Percentiles rank a stretch among this genome's conserved stretches.
phyloP scores from a whole-genome alignment of 345 rosid species.

The Eutrema japonicum region DNA sequence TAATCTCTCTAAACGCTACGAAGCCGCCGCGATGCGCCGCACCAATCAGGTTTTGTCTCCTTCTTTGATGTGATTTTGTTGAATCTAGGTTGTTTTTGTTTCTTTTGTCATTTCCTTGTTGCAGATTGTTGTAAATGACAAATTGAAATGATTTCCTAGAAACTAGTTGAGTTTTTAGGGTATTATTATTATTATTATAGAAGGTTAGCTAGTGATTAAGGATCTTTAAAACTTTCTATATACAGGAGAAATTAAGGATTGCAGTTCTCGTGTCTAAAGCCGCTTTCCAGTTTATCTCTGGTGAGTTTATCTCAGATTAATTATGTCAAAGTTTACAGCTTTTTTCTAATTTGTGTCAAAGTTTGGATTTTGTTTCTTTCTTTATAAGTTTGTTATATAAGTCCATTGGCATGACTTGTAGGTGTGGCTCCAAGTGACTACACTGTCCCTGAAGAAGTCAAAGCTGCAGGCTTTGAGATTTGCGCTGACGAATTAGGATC shows the following conservation, averaged over 20 bases:
- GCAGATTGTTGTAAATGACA: background rate
- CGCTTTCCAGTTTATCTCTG: constrained; percentile 79
- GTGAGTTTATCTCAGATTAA: constrained; percentile 42
- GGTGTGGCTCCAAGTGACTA: constrained; percentile 80
- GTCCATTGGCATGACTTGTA: constrained; percentile 40
- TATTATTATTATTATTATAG: background rate
- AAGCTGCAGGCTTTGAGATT: constrained; percentile 78
- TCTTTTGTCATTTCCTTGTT: background rate
- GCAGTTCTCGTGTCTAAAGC: constrained; percentile 96
- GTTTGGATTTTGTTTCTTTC: constrained; percentile 15
- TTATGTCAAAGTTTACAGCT: too few relatives aligned
- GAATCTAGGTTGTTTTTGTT: background rate
- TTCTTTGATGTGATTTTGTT: background rate
- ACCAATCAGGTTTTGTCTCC: constrained; percentile 63
- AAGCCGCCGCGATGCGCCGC: constrained; percentile 89
- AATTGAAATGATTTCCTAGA: background rate
- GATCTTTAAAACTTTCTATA: constrained; percentile 21
- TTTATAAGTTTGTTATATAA: too few relatives aligned
- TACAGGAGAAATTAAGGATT: constrained; percentile 83
- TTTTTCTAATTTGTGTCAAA: constrained; percentile 11
- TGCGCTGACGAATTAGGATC: constrained; percentile 90
- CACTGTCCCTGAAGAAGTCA: constrained; percentile 74
- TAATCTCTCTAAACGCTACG: constrained; percentile 80
- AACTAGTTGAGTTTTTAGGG: background rate
- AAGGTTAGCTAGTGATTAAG: constrained; percentile 16